These are phyloP conservation scores for Cucumis cinereus DNA, from an alignment of 306 rosid genomes.

Conservation along the genomic window DNA sequence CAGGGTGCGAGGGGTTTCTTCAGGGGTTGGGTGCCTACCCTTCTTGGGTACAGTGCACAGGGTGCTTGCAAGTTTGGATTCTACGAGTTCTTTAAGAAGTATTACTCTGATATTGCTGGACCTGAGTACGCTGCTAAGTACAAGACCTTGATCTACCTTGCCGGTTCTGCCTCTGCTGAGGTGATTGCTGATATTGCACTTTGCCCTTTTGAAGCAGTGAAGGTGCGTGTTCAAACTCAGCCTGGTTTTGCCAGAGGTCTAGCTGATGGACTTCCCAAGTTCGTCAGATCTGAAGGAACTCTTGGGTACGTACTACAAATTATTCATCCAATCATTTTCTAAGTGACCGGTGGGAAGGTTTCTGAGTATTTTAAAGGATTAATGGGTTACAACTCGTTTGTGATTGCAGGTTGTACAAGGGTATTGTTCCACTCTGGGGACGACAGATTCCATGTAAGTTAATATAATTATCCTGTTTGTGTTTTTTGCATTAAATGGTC, in stretches of 20 bases:
- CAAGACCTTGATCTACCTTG: slow-evolving; percentile 95
- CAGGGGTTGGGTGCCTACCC: slow-evolving; percentile 94
- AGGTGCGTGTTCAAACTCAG: slow-evolving; percentile 96
- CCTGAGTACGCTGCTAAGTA: slow-evolving; percentile 81
- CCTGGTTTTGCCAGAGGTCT: slow-evolving; percentile 92
- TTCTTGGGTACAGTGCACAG: slow-evolving; percentile 94
- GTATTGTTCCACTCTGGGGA: slow-evolving; percentile 93
- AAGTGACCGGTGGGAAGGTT: background rate
- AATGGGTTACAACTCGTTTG: background rate
- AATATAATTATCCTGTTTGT: background rate
- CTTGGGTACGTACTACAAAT: slow-evolving; percentile 45
- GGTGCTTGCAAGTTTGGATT: slow-evolving; percentile 97
- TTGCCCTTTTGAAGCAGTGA: slow-evolving; percentile 94
- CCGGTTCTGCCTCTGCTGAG: slow-evolving; percentile 97
- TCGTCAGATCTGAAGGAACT: slow-evolving; percentile 71
- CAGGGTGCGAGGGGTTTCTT: slow-evolving; percentile 80
- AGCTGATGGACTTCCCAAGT: slow-evolving; percentile 76
- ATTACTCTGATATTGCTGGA: slow-evolving; percentile 88
- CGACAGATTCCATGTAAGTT: slow-evolving; percentile 95
- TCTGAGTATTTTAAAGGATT: background rate
- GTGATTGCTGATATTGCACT: slow-evolving; percentile 81
- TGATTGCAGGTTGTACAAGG: slow-evolving; percentile 82
- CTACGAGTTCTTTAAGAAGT: slow-evolving; percentile 93
- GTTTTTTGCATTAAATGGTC: background rate
- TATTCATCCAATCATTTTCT: background rate